These are phyloP conservation scores for Paramecium biaurelia DNA, from an alignment of 73 alveolate species.

Conservation along the genomic window DNA sequence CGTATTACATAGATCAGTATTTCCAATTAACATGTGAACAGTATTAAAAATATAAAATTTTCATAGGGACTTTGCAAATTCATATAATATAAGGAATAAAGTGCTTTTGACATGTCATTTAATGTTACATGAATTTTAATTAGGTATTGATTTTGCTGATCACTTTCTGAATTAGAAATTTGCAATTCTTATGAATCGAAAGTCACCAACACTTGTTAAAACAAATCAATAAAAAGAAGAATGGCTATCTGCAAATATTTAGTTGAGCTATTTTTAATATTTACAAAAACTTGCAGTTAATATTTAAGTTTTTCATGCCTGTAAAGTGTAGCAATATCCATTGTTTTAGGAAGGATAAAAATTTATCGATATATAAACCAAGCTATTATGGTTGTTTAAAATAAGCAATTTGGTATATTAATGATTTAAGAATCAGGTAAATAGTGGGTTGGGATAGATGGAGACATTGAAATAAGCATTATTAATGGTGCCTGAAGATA, in stretches of 20 bases:
- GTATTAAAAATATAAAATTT: neutral
- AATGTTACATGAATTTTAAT: conserved; percentile 46
- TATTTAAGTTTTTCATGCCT: conserved; percentile 38
- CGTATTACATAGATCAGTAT: neutral
- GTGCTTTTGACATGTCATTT: conserved; percentile 43
- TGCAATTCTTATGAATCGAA: neutral
- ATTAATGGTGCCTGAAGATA: neutral
- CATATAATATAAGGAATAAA: conserved; percentile 10
- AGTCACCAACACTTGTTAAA: neutral
- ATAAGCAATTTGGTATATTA: conserved; percentile 12
- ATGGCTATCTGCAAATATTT: conserved; percentile 38
- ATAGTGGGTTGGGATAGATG: conserved; percentile 31
- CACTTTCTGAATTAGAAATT: conserved; percentile 17
- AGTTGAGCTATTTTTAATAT: conserved; percentile 18
- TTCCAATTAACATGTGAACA: neutral
- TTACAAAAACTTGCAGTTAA: conserved; percentile 45
- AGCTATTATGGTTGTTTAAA: conserved; percentile 21
- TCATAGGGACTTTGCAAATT: conserved; percentile 5
- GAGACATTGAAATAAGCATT: neutral
- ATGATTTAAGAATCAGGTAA: neutral
- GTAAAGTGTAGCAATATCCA: conserved; percentile 49
- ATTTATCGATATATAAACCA: conserved; percentile 13
- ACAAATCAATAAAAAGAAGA: conserved; percentile 10
- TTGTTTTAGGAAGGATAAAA: neutral
- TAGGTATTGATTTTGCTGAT: conserved; percentile 52